Conservation (phyloP, 768 basidiomycete genomes). For the Tephrocybe sp. region DNA sequence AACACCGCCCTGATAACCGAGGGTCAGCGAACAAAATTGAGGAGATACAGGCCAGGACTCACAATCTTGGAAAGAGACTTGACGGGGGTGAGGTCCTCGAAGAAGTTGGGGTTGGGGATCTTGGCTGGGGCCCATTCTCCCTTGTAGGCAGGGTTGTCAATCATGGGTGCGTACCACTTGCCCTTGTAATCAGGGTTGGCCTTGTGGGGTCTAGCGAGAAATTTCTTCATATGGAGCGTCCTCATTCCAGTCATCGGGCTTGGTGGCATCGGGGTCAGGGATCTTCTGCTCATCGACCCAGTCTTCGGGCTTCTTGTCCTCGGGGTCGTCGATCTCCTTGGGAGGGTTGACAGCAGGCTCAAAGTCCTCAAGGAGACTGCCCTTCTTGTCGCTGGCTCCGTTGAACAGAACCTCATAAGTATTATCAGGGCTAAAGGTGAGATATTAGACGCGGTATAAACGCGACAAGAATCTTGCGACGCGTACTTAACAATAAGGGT, state of each 20-base stretch:
- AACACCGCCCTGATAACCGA: slow-evolving; percentile 66
- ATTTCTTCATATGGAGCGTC: slow-evolving; percentile 90
- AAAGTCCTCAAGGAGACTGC: slow-evolving; percentile 91
- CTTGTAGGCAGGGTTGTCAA: slow-evolving; percentile 97
- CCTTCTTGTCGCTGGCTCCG: slow-evolving; percentile 74
- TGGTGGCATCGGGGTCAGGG: slow-evolving; percentile 76
- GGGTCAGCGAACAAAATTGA: background rate
- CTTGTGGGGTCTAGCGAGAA: slow-evolving; percentile 67
- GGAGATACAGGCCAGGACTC: slow-evolving; percentile 21
- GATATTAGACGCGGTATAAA: background rate
- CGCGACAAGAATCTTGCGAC: background rate
- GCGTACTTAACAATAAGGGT: slow-evolving; percentile 89
- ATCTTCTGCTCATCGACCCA: slow-evolving; percentile 95
- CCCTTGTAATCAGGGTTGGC: slow-evolving; percentile 96
- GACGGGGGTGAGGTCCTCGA: slow-evolving; percentile 81
- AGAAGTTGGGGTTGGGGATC: slow-evolving; percentile 89
- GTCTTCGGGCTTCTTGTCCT: slow-evolving; percentile 84
- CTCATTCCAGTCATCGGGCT: slow-evolving; percentile 99
- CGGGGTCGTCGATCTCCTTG: slow-evolving; percentile 89
- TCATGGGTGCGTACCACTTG: slow-evolving; percentile 93
- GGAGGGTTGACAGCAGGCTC: slow-evolving; percentile 89
- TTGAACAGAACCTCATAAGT: slow-evolving; percentile 92
- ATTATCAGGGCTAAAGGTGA: slow-evolving; percentile 74
- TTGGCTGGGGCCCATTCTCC: slow-evolving; percentile 90
- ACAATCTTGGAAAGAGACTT: slow-evolving; percentile 86